Evolutionary conservation across 2,329 filamentous ascomycete species (phyloP).

Genomic region (Sarocladium strictum): DNA sequence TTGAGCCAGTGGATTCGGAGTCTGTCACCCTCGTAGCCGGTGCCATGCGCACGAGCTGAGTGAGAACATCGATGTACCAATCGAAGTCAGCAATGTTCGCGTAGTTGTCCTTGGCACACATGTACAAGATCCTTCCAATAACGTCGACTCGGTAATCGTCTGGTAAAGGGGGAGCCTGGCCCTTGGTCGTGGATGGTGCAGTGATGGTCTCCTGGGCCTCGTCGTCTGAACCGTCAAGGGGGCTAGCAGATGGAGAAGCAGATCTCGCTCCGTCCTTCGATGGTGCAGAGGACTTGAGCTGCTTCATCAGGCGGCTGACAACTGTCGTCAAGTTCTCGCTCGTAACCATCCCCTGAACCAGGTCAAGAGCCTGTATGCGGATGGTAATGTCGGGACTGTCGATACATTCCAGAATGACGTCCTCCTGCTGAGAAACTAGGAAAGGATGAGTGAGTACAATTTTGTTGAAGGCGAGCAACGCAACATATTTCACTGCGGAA

Average conservation of each 20-base stretch:
- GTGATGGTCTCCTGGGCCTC: conserved; percentile 40
- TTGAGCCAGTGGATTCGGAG: conserved; percentile 24
- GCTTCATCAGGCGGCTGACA: conserved; percentile 79
- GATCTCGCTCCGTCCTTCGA: conserved; percentile 37
- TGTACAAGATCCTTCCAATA: conserved; percentile 74
- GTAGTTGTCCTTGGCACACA: conserved; percentile 89
- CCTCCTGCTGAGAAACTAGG: conserved; percentile 86
- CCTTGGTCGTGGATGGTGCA: conserved; percentile 22
- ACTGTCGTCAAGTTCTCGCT: conserved; percentile 78
- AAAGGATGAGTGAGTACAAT: conserved; percentile 85
- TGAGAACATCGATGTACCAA: conserved; percentile 91
- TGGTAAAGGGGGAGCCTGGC: conserved; percentile 58
- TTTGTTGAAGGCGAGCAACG: conserved; percentile 88
- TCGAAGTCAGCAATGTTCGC: conserved; percentile 84
- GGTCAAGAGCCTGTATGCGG: conserved; percentile 81
- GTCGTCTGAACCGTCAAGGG: conserved; percentile 42
- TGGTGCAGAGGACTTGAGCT: conserved; percentile 65
- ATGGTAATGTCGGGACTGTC: conserved; percentile 96
- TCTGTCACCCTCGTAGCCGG: conserved; percentile 40
- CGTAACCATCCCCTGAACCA: conserved; percentile 91
- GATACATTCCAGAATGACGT: conserved; percentile 93
- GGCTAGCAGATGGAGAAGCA: conserved; percentile 36
- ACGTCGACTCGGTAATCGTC: conserved; percentile 83
- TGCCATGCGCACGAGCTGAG: conserved; percentile 73
- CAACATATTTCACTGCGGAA: conserved; percentile 84